A percentile compares a stretch with the other conserved stretches of the same genome.
These are phyloP conservation scores for Trifolium pratense DNA, from an alignment of 306 rosid genomes.

Conservation along the genomic window DNA sequence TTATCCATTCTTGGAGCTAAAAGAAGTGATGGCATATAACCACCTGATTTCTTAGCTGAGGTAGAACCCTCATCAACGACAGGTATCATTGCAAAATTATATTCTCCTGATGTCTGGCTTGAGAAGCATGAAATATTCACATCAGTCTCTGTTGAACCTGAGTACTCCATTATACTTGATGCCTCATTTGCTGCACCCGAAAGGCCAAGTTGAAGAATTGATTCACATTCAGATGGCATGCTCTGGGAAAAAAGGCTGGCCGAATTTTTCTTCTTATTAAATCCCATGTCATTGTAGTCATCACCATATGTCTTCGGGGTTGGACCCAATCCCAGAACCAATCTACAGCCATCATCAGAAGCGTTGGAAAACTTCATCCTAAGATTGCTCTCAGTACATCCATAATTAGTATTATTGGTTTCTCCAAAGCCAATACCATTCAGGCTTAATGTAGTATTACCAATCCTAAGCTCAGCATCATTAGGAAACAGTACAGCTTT, in stretches of 20 bases:
- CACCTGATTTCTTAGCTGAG: slow-evolving; percentile 89
- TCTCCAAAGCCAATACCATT: slow-evolving; percentile 70
- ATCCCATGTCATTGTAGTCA: slow-evolving; percentile 54
- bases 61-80: slow-evolving; percentile 92
- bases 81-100: slow-evolving; percentile 58
- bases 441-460: slow-evolving; percentile 78
- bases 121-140: slow-evolving; percentile 47
- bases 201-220: slow-evolving; percentile 90
- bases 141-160: slow-evolving; percentile 67
- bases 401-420: slow-evolving; percentile 52
- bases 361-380: slow-evolving; percentile 56
- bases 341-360: slow-evolving; percentile 81
- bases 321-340: slow-evolving; percentile 96
- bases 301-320: slow-evolving; percentile 74
- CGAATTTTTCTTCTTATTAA: slow-evolving; percentile 56
- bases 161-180: slow-evolving; percentile 62
- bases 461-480: slow-evolving; percentile 61
- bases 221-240: slow-evolving; percentile 63
- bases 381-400: slow-evolving; percentile 49
- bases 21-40: slow-evolving; percentile 93
- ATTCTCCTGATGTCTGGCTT: slow-evolving; percentile 55
- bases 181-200: slow-evolving; percentile 78
- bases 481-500: slow-evolving; percentile 58
- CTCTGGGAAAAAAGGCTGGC: slow-evolving; percentile 50
- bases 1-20: slow-evolving; percentile 74